These are phyloP conservation scores for Chalciporus sp. DNA, from an alignment of 1,284 basidiomycete species.

Conservation along the genomic window DNA sequence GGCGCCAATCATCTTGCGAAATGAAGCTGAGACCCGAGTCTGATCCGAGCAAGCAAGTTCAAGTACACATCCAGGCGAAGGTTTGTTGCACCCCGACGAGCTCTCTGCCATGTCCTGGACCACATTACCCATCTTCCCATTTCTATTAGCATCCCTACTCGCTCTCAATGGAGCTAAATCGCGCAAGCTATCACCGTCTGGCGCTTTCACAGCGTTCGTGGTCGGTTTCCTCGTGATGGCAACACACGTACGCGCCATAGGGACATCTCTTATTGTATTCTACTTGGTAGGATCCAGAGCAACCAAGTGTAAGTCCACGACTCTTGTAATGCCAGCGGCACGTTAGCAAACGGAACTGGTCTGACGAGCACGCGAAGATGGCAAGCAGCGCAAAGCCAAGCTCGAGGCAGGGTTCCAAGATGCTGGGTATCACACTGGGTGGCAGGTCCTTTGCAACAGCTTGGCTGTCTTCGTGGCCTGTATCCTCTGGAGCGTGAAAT, in stretches of 20 bases:
- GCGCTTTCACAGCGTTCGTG: conserved; percentile 75
- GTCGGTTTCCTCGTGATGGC: conserved; percentile 72
- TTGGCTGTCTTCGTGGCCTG: conserved; percentile 69
- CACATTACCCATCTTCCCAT: conserved; percentile 30
- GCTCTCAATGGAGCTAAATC: conserved; percentile 46
- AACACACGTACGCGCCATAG: conserved; percentile 66
- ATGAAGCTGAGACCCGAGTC: no score
- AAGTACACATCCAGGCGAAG: background rate
- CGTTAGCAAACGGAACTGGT: background rate
- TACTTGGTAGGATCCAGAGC: conserved; percentile 83
- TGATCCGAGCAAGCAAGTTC: no score
- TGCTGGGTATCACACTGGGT: conserved; percentile 69
- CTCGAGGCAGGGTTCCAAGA: conserved; percentile 81
- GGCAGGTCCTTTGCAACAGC: conserved; percentile 85
- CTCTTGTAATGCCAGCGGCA: background rate
- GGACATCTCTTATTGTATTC: conserved; percentile 76
- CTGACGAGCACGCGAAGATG: conserved; percentile 44
- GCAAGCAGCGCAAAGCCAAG: conserved; percentile 67
- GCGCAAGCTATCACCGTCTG: conserved; percentile 63
- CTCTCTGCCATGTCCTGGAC: conserved; percentile 16
- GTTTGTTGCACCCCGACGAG: background rate
- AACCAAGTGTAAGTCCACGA: conserved; percentile 63
- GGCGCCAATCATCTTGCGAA: no score
- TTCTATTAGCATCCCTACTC: conserved; percentile 41
- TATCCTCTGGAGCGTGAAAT: conserved; percentile 64